Evolutionary conservation across 1,284 basidiomycete genomes (phyloP), one percentile per base, ranked within the genome.

Genomic region (Ceratobasidium sp.): DNA sequence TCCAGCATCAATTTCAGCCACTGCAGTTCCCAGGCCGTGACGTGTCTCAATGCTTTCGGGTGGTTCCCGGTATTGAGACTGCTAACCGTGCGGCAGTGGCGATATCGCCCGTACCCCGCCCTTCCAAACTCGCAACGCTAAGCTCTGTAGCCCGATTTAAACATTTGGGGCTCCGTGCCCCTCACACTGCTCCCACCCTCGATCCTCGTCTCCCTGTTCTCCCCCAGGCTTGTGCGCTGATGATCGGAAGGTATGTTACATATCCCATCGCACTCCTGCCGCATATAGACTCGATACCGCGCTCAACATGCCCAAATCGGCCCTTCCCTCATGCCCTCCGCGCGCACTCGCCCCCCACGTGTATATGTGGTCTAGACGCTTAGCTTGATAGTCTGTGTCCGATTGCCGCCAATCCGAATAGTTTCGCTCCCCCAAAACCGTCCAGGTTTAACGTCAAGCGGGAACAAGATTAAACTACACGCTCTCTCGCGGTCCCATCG

Each of bases 351-450:
- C 22, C 58, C 69, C 66, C 43, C 69, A 72, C 69, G 69, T 72
- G 69, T 72, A n/a, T n/a, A n/a, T n/a, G 27, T 58, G 69, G 69
- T 72, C 69, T 62, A 72, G 69, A 29, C 69, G 24, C 19, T 39
- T 19, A 49, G 41, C n/a, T 2, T 49, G 49, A 37, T 27, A 29
- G 24, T 39, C 56, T 22, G 49, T 71, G 58, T 34, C 49, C 29
- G n/a, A 58, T 39, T 39, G 9, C 37, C 51, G 37, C 29, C 13
- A n/a, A 34, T 56, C 54, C 54, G 34, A 56, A 46, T 61, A 62
- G 43, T 51, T 61, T 48, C 16, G 16, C 43, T 43, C 65, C 59
- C 56, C 69, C 56, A 69, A 69, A 68, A 53, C 54, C 51, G 53
- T 46, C 48, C 19, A n/a, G n/a, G 62, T 59, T 62, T 48, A 62